Percentiles rank a stretch among this genome's conserved stretches.
These are phyloP conservation scores for Pseudozyma tsukubaensis DNA, from an alignment of 1,284 basidiomycete genomes.

Conservation along the genomic window DNA sequence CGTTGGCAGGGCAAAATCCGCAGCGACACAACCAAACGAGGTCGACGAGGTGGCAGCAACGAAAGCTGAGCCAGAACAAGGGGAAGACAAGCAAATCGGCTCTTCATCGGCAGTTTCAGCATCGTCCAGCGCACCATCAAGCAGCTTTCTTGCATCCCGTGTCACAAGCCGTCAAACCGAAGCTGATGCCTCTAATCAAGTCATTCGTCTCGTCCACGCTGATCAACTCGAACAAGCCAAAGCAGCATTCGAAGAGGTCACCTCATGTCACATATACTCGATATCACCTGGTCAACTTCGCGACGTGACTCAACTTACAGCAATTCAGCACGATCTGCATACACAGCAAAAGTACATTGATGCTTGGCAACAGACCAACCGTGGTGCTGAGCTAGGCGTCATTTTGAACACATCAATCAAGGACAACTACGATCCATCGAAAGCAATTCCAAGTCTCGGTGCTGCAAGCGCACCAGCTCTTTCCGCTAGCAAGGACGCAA, in stretches of 20 bases:
- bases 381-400: slow-evolving; percentile 50
- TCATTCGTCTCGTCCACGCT: slow-evolving; percentile 34
- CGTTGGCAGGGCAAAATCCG: slow-evolving; percentile 20
- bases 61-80: neutral
- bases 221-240: slow-evolving; percentile 41
- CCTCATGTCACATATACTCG: slow-evolving; percentile 54
- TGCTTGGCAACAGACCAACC: slow-evolving; percentile 43
- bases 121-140: slow-evolving; percentile 9
- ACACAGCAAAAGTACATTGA: slow-evolving; percentile 46
- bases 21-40: neutral
- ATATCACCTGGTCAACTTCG: slow-evolving; percentile 41
- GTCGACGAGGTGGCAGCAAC: neutral
- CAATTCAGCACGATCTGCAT: slow-evolving; percentile 54
- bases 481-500: slow-evolving; percentile 15
- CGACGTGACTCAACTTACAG: slow-evolving; percentile 49
- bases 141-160: slow-evolving; percentile 30
- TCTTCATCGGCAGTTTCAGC: slow-evolving; percentile 23
- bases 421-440: slow-evolving; percentile 43
- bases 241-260: slow-evolving; percentile 14
- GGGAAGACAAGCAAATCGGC: slow-evolving; percentile 15
- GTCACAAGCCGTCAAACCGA: slow-evolving; percentile 16
- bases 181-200: slow-evolving; percentile 13
- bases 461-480: slow-evolving; percentile 32
- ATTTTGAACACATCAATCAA: slow-evolving; percentile 36
- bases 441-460: slow-evolving; percentile 32